Evolutionary conservation across 352 stramenopile species (phyloP), one percentile per base, ranked within the genome.

Genomic region (Elongisporangium anandrum): DNA sequence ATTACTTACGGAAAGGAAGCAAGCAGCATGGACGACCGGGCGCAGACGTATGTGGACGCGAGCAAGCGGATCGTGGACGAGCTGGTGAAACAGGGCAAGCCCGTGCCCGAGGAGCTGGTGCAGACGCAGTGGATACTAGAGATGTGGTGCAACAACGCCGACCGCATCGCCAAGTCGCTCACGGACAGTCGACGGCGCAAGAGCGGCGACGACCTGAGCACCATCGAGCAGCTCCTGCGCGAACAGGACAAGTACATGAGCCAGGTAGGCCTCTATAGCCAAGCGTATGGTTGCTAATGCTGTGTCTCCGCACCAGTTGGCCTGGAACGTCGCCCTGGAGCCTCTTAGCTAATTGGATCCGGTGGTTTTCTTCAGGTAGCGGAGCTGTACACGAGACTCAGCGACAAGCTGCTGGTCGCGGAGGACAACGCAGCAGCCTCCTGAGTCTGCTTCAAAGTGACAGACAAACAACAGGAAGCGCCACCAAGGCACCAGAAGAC

Each of bases 51-150:
- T 41, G 65, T 86, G 49, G 29, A 63, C 13, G 72, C 62, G 4
- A 73, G 66, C 39, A 60, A 63, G 22, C 64, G 59, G 50, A 60
- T 86, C 59, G 52, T 86, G 56, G 65, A 71, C 17, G 61, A 66
- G 61, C 61, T 86, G 21, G 21, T 69, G 54, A 22, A 63, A 54
- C 61, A 60, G 20, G 50, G 63, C 4, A 55, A 60, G 16, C 16
- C 23, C 4, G 58, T 85, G 3, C 75, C 81, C 2, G 64, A 75
- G 9, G 83, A 90, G 58, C 41, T 93, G 49, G 38, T 75, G 49
- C 61, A 71, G 34, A 70, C 80, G 49, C 83, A 93, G 64, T 77
- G 90, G 12, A 52, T 90, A 47, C 57, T 93, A 38, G 79, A 91
- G 57, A 81, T 68, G 52, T 59, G 88, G 29, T 76, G 90, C 64